phyloP scores from a whole-genome alignment of 225 moss, liverwort and hornwort genomes.

The Bryoerythrophyllum caledonicum region DNA sequence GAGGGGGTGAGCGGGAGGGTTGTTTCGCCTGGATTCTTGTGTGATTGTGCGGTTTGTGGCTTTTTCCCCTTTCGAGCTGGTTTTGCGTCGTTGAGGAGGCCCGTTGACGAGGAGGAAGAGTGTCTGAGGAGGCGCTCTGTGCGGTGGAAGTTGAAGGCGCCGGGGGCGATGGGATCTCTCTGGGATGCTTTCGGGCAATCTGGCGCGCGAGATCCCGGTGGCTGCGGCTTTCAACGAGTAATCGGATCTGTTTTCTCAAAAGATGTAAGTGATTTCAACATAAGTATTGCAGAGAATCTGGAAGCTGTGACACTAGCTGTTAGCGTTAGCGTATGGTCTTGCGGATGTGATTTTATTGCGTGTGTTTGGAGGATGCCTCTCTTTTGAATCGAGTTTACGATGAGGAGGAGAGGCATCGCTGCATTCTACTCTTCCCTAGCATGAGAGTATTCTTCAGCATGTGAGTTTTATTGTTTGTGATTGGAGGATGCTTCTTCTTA shows the following conservation, averaged over 20 bases:
- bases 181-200: slow-evolving; percentile 30
- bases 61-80: slow-evolving; percentile 10
- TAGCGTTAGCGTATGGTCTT: not conserved
- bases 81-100: not conserved
- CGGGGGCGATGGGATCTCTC: slow-evolving; percentile 22
- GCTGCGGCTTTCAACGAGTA: slow-evolving; percentile 41
- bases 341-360: not conserved
- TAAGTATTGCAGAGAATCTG: not conserved
- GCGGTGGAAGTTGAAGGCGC: slow-evolving; percentile 22
- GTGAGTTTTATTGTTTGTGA: not conserved
- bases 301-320: not conserved
- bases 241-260: slow-evolving; percentile 30
- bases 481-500: not conserved
- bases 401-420: slow-evolving; percentile 60
- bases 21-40: not conserved
- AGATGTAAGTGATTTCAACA: slow-evolving; percentile 32
- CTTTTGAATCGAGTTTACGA: not conserved
- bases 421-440: slow-evolving; percentile 53
- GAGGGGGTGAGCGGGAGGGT: not conserved
- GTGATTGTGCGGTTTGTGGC: slow-evolving; percentile 2
- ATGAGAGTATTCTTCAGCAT: slow-evolving; percentile 46
- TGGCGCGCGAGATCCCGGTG: slow-evolving; percentile 14
- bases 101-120: not conserved
- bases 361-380: not conserved
- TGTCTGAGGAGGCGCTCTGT: slow-evolving; percentile 11